Percentiles rank a stretch among this genome's conserved stretches.
These are phyloP conservation scores for Mycena filopes DNA, from an alignment of 768 basidiomycete genomes.

Conservation along the genomic window DNA sequence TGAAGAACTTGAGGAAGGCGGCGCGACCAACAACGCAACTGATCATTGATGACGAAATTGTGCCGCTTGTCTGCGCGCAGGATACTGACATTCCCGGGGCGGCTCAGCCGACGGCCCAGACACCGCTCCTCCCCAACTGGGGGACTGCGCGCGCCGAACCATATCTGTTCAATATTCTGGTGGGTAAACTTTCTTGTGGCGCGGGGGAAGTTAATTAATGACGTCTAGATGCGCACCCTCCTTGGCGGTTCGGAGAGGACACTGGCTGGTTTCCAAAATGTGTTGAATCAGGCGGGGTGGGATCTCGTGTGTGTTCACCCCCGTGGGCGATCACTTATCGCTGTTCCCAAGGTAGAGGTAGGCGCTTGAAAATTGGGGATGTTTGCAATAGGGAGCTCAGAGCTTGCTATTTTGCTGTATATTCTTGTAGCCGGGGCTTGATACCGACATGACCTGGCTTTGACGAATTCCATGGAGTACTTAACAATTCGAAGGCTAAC, in stretches of 20 bases:
- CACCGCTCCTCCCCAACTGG: slow-evolving; percentile 13
- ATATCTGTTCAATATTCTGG: neutral
- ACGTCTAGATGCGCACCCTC: neutral
- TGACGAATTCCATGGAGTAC: too few relatives aligned
- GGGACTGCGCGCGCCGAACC: neutral
- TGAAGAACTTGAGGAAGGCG: neutral
- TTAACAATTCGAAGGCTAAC: too few relatives aligned
- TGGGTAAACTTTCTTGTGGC: neutral
- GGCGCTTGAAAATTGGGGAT: too few relatives aligned
- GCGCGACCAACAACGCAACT: slow-evolving; percentile 5
- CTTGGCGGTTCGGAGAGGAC: neutral
- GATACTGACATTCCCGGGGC: neutral
- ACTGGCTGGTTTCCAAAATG: neutral
- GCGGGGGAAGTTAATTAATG: neutral
- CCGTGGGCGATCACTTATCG: neutral
- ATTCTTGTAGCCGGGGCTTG: too few relatives aligned
- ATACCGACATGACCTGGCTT: too few relatives aligned
- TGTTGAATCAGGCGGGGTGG: neutral
- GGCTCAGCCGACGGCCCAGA: neutral
- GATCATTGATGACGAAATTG: neutral
- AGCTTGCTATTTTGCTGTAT: too few relatives aligned
- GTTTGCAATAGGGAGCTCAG: too few relatives aligned
- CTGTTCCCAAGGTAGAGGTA: too few relatives aligned
- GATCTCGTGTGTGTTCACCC: neutral
- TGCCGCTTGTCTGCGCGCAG: neutral